Conservation (phyloP, 331 rosid genomes). For the Pyrus hybrid region DNA sequence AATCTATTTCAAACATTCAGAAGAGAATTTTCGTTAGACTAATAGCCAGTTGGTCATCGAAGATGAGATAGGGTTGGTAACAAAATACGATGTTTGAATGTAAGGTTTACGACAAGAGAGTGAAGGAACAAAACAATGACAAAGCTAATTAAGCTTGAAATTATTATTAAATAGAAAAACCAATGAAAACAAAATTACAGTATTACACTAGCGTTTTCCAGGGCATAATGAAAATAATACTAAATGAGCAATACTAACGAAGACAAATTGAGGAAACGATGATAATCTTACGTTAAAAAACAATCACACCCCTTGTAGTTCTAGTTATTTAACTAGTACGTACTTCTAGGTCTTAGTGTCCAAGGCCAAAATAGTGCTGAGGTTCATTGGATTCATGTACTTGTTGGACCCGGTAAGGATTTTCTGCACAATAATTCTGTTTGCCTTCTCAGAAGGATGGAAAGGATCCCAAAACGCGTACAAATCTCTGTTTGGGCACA, state of each 20-base stretch:
- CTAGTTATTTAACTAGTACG: neutral
- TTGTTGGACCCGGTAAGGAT: conserved; percentile 44
- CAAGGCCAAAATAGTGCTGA: conserved; percentile 58
- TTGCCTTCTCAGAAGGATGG: conserved; percentile 83
- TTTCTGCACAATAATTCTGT: conserved; percentile 39
- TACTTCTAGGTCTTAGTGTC: conserved; percentile 39
- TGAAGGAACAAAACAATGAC: too few species aligned
- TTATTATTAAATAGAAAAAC: too few species aligned
- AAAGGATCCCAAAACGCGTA: conserved; percentile 75
- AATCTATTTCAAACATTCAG: too few species aligned
- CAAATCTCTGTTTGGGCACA: conserved; percentile 53
- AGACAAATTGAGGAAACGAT: neutral
- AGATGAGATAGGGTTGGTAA: neutral
- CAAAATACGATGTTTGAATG: too few species aligned
- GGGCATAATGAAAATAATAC: neutral
- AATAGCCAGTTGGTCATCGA: neutral
- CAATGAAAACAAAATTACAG: neutral
- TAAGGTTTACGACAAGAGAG: too few species aligned
- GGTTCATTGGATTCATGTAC: conserved; percentile 82
- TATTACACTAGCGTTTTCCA: neutral
- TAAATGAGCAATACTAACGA: neutral
- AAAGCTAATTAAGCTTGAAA: too few species aligned
- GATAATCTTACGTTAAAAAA: neutral
- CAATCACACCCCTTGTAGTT: neutral
- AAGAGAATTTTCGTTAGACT: neutral